phyloP scores from a whole-genome alignment of 768 basidiomycete genomes.

The Suillus subaureus region DNA sequence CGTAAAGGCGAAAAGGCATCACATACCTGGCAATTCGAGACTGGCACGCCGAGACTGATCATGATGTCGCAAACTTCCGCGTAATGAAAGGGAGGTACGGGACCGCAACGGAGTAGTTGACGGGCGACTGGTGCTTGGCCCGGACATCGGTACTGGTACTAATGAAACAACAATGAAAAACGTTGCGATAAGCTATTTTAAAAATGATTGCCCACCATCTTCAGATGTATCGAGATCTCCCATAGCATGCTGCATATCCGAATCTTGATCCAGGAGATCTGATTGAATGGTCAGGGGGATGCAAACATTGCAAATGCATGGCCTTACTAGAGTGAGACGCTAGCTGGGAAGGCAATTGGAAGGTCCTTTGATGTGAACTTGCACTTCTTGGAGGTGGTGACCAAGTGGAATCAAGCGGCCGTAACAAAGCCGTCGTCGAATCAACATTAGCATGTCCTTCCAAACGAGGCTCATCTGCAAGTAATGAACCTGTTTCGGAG shows the following conservation, averaged over 20 bases:
- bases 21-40: slow-evolving; percentile 23
- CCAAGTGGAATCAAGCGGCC: slow-evolving; percentile 41
- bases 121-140: slow-evolving; percentile 11
- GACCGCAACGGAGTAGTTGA: slow-evolving; percentile 12
- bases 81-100: slow-evolving; percentile 20
- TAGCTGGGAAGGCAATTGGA: slow-evolving; percentile 56
- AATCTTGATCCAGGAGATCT: slow-evolving; percentile 73
- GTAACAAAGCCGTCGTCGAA: slow-evolving; percentile 33
- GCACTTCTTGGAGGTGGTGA: slow-evolving; percentile 50
- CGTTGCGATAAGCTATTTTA: not conserved
- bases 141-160: slow-evolving; percentile 19
- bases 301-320: not conserved
- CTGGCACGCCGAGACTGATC: slow-evolving; percentile 16
- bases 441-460: slow-evolving; percentile 27
- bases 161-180: not conserved
- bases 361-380: slow-evolving; percentile 53
- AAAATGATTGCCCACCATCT: slow-evolving; percentile 31
- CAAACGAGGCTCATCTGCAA: slow-evolving; percentile 18
- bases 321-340: slow-evolving; percentile 58
- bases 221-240: slow-evolving; percentile 57
- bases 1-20: not conserved
- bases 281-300: slow-evolving; percentile 11
- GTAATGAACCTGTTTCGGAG: slow-evolving; percentile 17
- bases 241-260: slow-evolving; percentile 71
- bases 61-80: slow-evolving; percentile 5